A percentile compares a stretch with the other conserved stretches of the same genome.
Evolutionary conservation across 140 eudicot genomes (phyloP).

Genomic region (Stevia rebaudiana): DNA sequence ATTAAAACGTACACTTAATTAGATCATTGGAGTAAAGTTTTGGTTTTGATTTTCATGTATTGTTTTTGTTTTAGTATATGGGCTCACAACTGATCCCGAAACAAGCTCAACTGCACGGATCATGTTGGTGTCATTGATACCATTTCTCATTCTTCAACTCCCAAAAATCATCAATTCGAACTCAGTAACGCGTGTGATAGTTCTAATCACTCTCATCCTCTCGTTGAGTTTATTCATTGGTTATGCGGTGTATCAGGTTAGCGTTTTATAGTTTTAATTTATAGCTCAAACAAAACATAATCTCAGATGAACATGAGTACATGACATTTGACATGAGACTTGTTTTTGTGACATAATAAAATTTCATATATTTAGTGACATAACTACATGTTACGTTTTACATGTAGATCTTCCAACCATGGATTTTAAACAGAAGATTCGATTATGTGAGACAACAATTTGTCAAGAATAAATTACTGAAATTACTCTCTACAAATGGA

Average conservation of each 20-base stretch:
- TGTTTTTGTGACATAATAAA: background rate
- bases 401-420: conserved; percentile 51
- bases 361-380: background rate
- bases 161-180: conserved; percentile 31
- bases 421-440: conserved; percentile 47
- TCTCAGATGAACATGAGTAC: too few species aligned
- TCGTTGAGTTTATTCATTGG: conserved; percentile 33
- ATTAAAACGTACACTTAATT: background rate
- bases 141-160: conserved; percentile 50
- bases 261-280: background rate
- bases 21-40: too few species aligned
- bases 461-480: conserved; percentile 44
- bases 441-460: conserved; percentile 40
- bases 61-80: conserved; percentile 27
- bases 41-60: background rate
- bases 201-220: conserved; percentile 47
- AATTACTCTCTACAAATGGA: conserved; percentile 41
- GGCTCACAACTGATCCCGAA: conserved; percentile 48
- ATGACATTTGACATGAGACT: too few species aligned
- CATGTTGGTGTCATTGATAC: conserved; percentile 45
- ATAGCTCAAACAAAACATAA: background rate
- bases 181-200: conserved; percentile 32
- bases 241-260: conserved; percentile 56
- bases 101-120: conserved; percentile 60
- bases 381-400: background rate